These are phyloP conservation scores for Penicillium sp. DNA, from an alignment of 2,329 filamentous ascomycete genomes.

Conservation along the genomic window DNA sequence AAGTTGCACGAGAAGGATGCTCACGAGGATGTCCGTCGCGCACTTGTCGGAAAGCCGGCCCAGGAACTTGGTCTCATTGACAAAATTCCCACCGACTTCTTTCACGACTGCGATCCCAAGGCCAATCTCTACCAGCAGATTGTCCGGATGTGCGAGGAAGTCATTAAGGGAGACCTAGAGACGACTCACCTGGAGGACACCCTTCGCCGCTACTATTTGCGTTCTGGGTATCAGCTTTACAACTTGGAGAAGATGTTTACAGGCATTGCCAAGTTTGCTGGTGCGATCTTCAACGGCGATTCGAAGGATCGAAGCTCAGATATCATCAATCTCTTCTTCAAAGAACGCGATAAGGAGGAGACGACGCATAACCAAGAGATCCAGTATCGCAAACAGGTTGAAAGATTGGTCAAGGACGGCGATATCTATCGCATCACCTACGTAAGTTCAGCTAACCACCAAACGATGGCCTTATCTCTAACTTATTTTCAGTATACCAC, in stretches of 20 bases:
- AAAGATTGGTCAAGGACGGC: conserved; percentile 89
- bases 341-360: conserved; percentile 78
- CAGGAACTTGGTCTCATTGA: conserved; percentile 82
- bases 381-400: conserved; percentile 86
- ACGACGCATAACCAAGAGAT: conserved; percentile 91
- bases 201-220: conserved; percentile 87
- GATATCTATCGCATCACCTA: conserved; percentile 90
- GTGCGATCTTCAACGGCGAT: conserved; percentile 83
- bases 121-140: conserved; percentile 86
- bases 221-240: conserved; percentile 91
- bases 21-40: conserved; percentile 72
- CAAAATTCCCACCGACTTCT: conserved; percentile 76
- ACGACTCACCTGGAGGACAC: conserved; percentile 86
- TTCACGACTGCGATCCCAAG: conserved; percentile 65
- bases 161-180: conserved; percentile 80
- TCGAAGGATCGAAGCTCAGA: conserved; percentile 92
- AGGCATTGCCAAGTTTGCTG: conserved; percentile 77
- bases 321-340: conserved; percentile 84
- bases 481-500: conserved; percentile 61
- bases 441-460: conserved; percentile 63
- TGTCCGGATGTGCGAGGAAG: conserved; percentile 82
- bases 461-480: conserved; percentile 31
- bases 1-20: conserved; percentile 80
- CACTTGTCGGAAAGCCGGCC: conserved; percentile 78
- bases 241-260: conserved; percentile 87